Percentiles rank a stretch among this genome's conserved stretches.
These are phyloP conservation scores for Leishmania turanica DNA, from an alignment of 208 protist genomes.

Conservation along the genomic window DNA sequence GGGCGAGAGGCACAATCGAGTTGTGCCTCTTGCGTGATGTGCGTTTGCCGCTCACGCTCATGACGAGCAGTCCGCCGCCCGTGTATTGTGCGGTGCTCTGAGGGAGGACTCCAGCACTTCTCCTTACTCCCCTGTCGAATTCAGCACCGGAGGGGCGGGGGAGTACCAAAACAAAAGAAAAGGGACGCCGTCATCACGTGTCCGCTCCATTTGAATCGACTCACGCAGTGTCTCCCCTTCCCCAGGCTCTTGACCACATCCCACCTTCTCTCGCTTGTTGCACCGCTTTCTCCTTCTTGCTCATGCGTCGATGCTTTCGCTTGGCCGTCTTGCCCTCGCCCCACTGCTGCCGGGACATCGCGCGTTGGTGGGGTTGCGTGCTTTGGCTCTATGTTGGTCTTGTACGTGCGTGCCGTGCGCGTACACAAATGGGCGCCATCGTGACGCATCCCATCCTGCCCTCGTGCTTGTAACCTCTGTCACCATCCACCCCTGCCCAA, in stretches of 20 bases:
- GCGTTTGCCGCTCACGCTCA: background rate
- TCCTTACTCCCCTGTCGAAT: background rate
- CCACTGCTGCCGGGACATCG: background rate
- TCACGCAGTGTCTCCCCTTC: background rate
- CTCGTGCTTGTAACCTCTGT: background rate
- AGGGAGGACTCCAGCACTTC: background rate
- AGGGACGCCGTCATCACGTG: no score
- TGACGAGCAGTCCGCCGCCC: background rate
- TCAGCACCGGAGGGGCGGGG: background rate
- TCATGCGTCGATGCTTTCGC: background rate
- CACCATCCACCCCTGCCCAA: background rate
- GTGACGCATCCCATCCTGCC: background rate
- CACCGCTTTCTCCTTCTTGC: background rate
- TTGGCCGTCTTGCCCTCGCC: background rate
- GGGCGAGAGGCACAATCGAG: background rate
- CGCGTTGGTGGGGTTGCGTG: background rate
- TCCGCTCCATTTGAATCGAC: background rate
- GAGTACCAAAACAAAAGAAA: background rate
- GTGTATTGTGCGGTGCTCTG: background rate
- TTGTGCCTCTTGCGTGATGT: background rate
- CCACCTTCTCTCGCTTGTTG: background rate
- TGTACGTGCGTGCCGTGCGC: background rate
- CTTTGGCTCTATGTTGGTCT: background rate
- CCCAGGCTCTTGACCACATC: background rate
- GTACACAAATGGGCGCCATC: background rate